These are phyloP conservation scores for Monilinia fructicola DNA, from an alignment of 2,329 filamentous ascomycete species.

Conservation along the genomic window DNA sequence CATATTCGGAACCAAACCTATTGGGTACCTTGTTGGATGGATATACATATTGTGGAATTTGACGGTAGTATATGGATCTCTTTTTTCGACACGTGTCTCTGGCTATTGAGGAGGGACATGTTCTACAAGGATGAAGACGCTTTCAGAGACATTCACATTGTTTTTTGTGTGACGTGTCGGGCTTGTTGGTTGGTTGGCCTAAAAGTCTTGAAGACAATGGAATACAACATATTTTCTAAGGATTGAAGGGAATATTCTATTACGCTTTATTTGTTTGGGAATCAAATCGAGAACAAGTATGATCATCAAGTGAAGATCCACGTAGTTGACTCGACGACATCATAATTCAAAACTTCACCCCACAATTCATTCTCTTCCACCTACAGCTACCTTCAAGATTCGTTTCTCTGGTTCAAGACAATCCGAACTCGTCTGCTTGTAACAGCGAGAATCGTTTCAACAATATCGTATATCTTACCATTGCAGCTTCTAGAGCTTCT, in stretches of 20 bases:
- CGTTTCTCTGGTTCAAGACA: background rate
- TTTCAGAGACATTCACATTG: constrained; percentile 1
- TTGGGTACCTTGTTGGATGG: background rate
- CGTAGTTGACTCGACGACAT: background rate
- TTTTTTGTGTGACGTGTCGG: constrained; percentile 17
- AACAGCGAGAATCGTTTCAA: too few relatives aligned
- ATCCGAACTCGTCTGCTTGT: background rate
- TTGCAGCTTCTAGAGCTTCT: background rate
- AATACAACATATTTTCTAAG: background rate
- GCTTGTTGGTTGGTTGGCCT: background rate
- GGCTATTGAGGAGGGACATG: background rate
- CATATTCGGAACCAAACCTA: background rate
- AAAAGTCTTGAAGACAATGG: background rate
- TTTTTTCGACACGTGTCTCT: constrained; percentile 14
- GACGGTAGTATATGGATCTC: background rate
- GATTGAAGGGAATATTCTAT: background rate
- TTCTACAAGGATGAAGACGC: constrained; percentile 1
- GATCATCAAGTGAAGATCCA: background rate
- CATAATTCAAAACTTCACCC: background rate
- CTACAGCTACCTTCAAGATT: background rate
- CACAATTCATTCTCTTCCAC: background rate
- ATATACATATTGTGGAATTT: background rate
- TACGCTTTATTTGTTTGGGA: too few relatives aligned
- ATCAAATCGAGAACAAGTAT: background rate
- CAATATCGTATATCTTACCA: background rate